phyloP scores from a whole-genome alignment of 116 monocot genomes.

The Zostera marina region DNA sequence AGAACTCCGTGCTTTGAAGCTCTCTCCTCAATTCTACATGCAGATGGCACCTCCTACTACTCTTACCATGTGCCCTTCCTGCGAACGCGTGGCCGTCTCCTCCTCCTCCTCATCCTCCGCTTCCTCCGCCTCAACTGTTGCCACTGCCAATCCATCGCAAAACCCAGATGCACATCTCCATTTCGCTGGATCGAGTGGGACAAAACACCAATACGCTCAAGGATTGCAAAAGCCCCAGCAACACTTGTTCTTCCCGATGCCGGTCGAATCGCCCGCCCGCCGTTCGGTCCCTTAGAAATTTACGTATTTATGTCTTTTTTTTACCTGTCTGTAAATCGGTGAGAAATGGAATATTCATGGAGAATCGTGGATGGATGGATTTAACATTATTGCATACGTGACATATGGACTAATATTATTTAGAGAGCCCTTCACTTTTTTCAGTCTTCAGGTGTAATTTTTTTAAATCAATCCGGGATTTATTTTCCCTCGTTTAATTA shows the following conservation, averaged over 20 bases:
- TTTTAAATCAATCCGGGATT: too few relatives aligned
- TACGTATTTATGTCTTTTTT: not conserved
- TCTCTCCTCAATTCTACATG: slow-evolving; percentile 43
- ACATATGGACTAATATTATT: too few relatives aligned
- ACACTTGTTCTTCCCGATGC: slow-evolving; percentile 2
- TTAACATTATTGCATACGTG: too few relatives aligned
- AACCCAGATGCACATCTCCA: not conserved
- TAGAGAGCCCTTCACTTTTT: too few relatives aligned
- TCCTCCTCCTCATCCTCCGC: slow-evolving; percentile 1
- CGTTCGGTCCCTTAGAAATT: not conserved
- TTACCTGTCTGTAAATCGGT: too few relatives aligned
- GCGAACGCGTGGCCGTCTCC: slow-evolving; percentile 31
- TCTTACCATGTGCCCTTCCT: slow-evolving; percentile 59
- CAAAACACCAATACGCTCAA: slow-evolving; percentile 1
- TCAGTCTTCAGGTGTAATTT: too few relatives aligned
- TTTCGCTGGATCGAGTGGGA: not conserved
- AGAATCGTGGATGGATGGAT: too few relatives aligned
- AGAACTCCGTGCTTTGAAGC: slow-evolving; percentile 41
- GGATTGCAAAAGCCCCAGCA: not conserved
- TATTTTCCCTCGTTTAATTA: too few relatives aligned
- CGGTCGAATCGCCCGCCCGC: not conserved
- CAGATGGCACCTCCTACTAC: slow-evolving; percentile 53
- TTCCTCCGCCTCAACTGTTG: not conserved
- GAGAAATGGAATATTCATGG: too few relatives aligned
- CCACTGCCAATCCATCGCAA: not conserved